Evolutionary conservation across 768 basidiomycete species (phyloP).

Genomic region (Collybiopsis confluens): DNA sequence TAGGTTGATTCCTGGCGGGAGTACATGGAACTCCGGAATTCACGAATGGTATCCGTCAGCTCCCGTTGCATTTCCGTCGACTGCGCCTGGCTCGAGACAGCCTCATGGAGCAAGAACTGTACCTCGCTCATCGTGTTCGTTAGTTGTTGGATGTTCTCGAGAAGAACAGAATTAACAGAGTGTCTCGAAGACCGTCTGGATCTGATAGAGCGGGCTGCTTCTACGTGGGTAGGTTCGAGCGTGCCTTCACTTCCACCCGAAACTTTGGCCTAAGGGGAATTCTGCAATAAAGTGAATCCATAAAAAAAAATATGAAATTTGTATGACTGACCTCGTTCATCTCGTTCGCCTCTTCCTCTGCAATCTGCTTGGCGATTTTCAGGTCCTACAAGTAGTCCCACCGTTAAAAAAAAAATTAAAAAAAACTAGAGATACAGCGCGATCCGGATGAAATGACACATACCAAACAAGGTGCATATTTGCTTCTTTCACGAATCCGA

Average conservation of each 20-base stretch:
- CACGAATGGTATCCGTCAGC: background rate
- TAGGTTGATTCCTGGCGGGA: background rate
- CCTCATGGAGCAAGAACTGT: background rate
- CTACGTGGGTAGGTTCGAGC: background rate
- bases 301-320: background rate
- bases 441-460: slow-evolving; percentile 16
- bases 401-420: too few species aligned
- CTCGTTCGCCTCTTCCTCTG: slow-evolving; percentile 9
- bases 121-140: slow-evolving; percentile 1
- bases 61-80: background rate
- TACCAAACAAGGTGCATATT: slow-evolving; percentile 50
- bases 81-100: background rate
- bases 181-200: background rate
- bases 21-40: background rate
- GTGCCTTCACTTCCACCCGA: background rate
- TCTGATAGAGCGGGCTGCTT: background rate
- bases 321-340: background rate
- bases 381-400: slow-evolving; percentile 32
- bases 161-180: background rate
- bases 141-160: slow-evolving; percentile 1
- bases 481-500: slow-evolving; percentile 47
- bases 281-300: background rate
- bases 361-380: slow-evolving; percentile 34
- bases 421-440: too few species aligned
- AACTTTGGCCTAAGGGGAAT: background rate